Evolutionary conservation across 2,329 filamentous ascomycete genomes (phyloP).

Genomic region (Tolypocladium cylindrosporum): DNA sequence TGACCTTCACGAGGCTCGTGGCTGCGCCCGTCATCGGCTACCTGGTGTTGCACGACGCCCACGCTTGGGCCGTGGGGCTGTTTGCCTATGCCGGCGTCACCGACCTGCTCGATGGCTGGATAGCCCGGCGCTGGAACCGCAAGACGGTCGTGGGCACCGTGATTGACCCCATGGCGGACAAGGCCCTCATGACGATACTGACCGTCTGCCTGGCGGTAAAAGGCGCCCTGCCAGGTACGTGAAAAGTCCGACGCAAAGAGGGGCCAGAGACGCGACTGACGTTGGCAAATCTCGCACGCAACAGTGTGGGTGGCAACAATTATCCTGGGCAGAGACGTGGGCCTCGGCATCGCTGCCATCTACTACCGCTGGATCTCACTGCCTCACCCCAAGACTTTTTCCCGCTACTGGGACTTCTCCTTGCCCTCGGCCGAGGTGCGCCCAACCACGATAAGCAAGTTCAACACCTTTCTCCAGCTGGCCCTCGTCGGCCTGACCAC

Average conservation of each 20-base stretch:
- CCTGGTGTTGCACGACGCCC: conserved; percentile 73
- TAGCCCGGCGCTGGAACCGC: conserved; percentile 76
- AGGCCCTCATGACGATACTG: conserved; percentile 86
- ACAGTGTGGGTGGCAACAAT: conserved; percentile 78
- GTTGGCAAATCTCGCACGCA: not conserved
- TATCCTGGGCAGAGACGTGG: conserved; percentile 81
- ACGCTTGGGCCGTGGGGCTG: conserved; percentile 69
- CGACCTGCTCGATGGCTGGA: conserved; percentile 88
- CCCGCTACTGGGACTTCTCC: conserved; percentile 94
- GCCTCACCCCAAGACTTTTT: conserved; percentile 84
- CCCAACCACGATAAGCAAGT: conserved; percentile 76
- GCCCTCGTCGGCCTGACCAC: conserved; percentile 78
- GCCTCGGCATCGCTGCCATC: conserved; percentile 73
- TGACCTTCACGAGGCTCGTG: conserved; percentile 77
- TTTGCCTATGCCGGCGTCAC: conserved; percentile 89
- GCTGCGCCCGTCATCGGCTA: conserved; percentile 83
- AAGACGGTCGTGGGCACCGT: conserved; percentile 92
- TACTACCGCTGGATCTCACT: conserved; percentile 96
- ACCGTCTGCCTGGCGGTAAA: conserved; percentile 79
- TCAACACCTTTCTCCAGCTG: conserved; percentile 89
- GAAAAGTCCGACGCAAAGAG: not conserved
- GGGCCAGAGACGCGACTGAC: not conserved
- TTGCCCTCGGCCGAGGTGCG: conserved; percentile 78
- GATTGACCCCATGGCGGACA: conserved; percentile 95
- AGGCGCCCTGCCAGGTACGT: conserved; percentile 66